Evolutionary conservation across 352 stramenopile species (phyloP).

Genomic region (Globisporangium canariense): DNA sequence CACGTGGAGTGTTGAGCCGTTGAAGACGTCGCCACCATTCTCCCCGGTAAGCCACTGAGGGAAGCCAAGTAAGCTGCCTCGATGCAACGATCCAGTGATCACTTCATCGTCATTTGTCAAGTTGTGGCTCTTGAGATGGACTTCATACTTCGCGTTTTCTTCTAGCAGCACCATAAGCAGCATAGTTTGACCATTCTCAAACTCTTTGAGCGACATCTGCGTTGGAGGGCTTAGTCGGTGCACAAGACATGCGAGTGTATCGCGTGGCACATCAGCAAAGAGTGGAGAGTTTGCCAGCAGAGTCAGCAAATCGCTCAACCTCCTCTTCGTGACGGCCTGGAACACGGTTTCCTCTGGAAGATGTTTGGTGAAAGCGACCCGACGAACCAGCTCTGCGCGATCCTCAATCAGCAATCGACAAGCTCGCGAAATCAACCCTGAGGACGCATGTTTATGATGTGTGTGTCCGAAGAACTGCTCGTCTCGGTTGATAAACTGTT

Average conservation of each 20-base stretch:
- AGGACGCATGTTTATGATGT: constrained; percentile 13
- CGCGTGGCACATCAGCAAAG: constrained; percentile 9
- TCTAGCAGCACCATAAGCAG: constrained; percentile 1
- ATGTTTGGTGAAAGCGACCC: constrained; percentile 25
- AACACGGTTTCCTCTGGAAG: constrained; percentile 18
- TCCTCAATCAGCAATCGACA: constrained; percentile 29
- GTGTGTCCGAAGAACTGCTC: constrained; percentile 1
- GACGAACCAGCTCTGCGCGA: constrained; percentile 31
- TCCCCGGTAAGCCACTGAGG: constrained; percentile 6
- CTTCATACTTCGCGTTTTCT: background rate
- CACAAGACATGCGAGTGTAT: constrained; percentile 12
- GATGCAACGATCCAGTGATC: background rate
- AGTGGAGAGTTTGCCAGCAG: constrained; percentile 6
- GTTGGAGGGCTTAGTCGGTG: background rate
- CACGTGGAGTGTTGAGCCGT: background rate
- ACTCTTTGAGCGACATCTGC: background rate
- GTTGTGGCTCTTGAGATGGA: background rate
- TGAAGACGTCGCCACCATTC: background rate
- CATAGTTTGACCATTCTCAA: background rate
- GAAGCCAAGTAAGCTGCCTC: constrained; percentile 8
- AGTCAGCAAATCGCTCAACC: constrained; percentile 12
- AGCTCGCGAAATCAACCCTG: constrained; percentile 17
- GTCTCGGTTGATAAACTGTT: background rate
- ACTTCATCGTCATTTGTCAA: background rate
- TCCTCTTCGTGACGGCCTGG: constrained; percentile 7